Evolutionary conservation across 73 alveolate genomes (phyloP).

Genomic region (Tetrahymena borealis): DNA sequence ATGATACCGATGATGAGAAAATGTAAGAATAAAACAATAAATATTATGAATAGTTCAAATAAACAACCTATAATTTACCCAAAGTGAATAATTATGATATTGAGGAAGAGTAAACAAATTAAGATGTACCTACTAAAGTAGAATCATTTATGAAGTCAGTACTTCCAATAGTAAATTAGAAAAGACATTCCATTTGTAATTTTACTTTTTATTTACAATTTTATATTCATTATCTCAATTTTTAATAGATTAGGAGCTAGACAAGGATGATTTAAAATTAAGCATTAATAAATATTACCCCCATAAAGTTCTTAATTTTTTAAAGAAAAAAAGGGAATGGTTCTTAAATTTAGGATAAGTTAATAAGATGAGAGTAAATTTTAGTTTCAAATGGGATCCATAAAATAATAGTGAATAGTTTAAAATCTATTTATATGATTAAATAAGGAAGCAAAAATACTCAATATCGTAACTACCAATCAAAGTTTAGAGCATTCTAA

Average conservation of each 20-base stretch:
- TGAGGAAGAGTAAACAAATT: background rate
- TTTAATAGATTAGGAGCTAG: background rate
- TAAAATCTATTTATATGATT: background rate
- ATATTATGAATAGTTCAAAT: background rate
- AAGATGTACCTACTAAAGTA: background rate
- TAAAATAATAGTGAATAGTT: background rate
- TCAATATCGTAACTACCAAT: background rate
- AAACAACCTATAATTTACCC: background rate
- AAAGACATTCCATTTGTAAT: no score
- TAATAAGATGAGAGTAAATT: background rate
- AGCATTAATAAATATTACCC: background rate
- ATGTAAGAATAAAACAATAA: background rate
- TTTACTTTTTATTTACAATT: no score
- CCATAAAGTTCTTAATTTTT: background rate
- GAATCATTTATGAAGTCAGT: no score
- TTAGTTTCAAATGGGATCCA: background rate
- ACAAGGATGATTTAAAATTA: background rate
- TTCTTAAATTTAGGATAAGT: background rate
- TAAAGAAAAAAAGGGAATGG: background rate
- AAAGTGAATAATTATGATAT: background rate
- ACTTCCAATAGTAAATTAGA: no score
- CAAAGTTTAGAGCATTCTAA: background rate
- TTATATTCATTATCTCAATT: no score
- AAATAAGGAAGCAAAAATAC: background rate
- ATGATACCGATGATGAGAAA: background rate